phyloP scores from a whole-genome alignment of 108 stramenopile genomes.

The Cyclotella sp. region DNA sequence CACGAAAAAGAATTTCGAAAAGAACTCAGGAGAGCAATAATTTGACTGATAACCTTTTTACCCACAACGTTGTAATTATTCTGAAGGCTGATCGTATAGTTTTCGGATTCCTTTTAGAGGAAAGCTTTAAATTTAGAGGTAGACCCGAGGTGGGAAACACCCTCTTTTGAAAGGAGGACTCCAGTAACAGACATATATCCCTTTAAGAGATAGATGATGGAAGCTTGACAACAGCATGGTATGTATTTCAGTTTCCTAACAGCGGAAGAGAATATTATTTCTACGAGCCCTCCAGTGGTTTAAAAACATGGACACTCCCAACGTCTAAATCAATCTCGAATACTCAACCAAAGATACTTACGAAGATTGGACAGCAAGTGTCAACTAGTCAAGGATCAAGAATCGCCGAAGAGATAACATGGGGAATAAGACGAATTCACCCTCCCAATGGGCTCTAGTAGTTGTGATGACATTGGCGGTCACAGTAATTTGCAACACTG shows the following conservation, averaged over 20 bases:
- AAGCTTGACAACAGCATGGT: too few species aligned
- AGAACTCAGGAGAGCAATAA: too few species aligned
- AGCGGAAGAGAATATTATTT: slow-evolving; percentile 45
- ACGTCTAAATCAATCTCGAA: slow-evolving; percentile 1
- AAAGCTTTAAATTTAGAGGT: too few species aligned
- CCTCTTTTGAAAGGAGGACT: too few species aligned
- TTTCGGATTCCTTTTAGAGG: too few species aligned
- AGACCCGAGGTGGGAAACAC: too few species aligned
- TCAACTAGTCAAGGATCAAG: background rate
- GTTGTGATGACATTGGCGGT: slow-evolving; percentile 16
- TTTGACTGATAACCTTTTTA: too few species aligned
- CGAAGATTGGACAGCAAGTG: background rate
- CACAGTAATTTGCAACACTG: slow-evolving; percentile 27
- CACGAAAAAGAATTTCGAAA: too few species aligned
- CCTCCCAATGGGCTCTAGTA: background rate
- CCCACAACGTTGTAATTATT: too few species aligned
- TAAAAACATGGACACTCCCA: slow-evolving; percentile 38
- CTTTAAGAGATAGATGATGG: too few species aligned
- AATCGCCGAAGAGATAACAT: background rate
- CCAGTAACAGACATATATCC: too few species aligned
- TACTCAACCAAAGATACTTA: background rate
- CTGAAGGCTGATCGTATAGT: too few species aligned
- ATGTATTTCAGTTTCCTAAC: slow-evolving; percentile 32
- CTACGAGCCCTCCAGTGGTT: slow-evolving; percentile 19
- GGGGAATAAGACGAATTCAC: slow-evolving; percentile 2